Base-by-base conservation (phyloP, 306 rosid species). In the Cyamopsis tetragonoloba region DNA sequence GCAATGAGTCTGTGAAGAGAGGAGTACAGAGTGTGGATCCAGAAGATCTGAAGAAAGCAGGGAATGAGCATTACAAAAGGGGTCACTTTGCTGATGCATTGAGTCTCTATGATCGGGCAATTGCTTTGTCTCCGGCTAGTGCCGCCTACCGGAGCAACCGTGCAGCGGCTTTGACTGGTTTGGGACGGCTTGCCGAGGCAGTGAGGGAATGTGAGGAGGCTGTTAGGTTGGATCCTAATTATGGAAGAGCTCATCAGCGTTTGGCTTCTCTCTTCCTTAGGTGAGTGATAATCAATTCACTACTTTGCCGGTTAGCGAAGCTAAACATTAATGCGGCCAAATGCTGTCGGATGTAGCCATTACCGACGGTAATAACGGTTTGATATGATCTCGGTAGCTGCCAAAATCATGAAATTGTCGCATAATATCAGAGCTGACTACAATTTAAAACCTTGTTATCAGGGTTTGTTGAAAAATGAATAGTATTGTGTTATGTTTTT, bases 201-300 rank as follows among this genome's bases (percentile, higher is more conserved):
- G 86, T 93, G 72, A 77, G 62, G 74, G 98, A 88, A 71, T 89
- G 98, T 26, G 88, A 88, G 62, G 97, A 84, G 82, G 97, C 97
- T 0, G 84, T 88, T 63, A 86, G 83, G 79, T 86, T 93, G 81
- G 91, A 93, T 85, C 93, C 91, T 55, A 84, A 71, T 79, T 89
- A 89, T 75, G 72, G 65, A 34, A 88, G 97, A 48, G 96, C 98
- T 57, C 97, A 89, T 79, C 87, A 87, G 43, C 97, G 98, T 48
- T 81, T 93, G 79, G 91, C 88, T 42, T 81, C 80, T 72, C 87
- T 93, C 68, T 87, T 83, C 78, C 77, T 85, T 50, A 82, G 98
- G 98, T 93, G 81, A 74, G 83, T 71, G 41, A n/a, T n/a, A n/a
- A n/a, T n/a, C n/a, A n/a, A n/a, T n/a, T n/a, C n/a, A n/a, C n/a